Evolutionary conservation across 805 yeast genomes (phyloP).

Genomic region (Suhomyces kilbournensis): DNA sequence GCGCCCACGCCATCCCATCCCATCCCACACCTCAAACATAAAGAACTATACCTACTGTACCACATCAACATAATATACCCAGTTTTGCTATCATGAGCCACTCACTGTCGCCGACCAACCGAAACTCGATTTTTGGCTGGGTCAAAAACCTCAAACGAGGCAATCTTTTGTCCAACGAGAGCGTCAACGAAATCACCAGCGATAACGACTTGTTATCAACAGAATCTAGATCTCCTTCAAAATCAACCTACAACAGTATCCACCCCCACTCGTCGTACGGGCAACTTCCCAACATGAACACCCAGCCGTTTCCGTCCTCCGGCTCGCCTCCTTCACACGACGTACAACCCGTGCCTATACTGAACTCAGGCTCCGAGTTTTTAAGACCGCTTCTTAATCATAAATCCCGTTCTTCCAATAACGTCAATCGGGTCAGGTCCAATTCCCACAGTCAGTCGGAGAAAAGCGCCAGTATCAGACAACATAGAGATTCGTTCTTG

Average conservation of each 20-base stretch:
- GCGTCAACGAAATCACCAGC: conserved; percentile 30
- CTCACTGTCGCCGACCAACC: conserved; percentile 36
- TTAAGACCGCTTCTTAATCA: conserved; percentile 49
- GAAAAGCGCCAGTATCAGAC: conserved; percentile 34
- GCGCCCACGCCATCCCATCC: too few species aligned
- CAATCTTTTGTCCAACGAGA: conserved; percentile 34
- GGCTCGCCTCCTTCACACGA: conserved; percentile 6
- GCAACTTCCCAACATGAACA: neutral
- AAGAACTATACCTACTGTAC: too few species aligned
- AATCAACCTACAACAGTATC: conserved; percentile 5
- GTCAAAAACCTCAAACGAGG: conserved; percentile 42
- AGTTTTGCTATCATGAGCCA: conserved; percentile 34
- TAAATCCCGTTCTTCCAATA: conserved; percentile 50
- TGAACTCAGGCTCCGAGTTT: conserved; percentile 18
- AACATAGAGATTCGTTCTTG: conserved; percentile 51
- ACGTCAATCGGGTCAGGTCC: conserved; percentile 38
- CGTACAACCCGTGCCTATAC: conserved; percentile 2
- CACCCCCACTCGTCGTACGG: neutral
- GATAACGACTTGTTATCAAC: conserved; percentile 17
- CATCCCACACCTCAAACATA: too few species aligned
- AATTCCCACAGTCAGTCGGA: conserved; percentile 32
- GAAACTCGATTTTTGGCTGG: conserved; percentile 44
- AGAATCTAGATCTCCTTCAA: conserved; percentile 14
- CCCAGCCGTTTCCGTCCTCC: conserved; percentile 5
- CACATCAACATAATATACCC: too few species aligned